Conservation (phyloP, 2,329 filamentous ascomycete species). For the Penicillium crustosum region DNA sequence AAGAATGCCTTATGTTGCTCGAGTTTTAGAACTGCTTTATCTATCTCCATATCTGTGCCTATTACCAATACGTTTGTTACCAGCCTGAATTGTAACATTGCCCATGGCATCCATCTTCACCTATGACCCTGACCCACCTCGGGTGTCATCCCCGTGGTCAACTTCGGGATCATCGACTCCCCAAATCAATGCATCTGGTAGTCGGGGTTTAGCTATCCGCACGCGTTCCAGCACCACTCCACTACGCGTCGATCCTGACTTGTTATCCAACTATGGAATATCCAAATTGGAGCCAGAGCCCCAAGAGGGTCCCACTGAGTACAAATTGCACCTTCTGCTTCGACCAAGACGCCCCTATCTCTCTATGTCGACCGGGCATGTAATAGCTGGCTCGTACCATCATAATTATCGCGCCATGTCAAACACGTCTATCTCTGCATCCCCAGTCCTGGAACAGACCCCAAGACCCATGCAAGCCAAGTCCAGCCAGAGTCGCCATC, state of each 20-base stretch:
- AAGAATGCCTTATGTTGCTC: constrained; percentile 20
- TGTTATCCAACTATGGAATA: constrained; percentile 60
- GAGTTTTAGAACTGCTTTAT: constrained; percentile 3
- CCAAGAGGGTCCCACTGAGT: constrained; percentile 91
- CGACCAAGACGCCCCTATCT: constrained; percentile 73
- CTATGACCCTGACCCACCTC: constrained; percentile 81
- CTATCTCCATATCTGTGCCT: constrained; percentile 3
- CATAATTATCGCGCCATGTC: constrained; percentile 29
- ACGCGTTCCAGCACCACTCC: constrained; percentile 39
- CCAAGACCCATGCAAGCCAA: constrained; percentile 45
- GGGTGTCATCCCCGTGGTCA: constrained; percentile 89
- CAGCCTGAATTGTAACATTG: constrained; percentile 13
- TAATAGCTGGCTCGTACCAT: constrained; percentile 56
- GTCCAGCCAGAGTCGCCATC: constrained; percentile 71
- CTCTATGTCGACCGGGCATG: constrained; percentile 64
- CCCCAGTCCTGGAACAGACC: constrained; percentile 33
- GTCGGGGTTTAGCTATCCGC: constrained; percentile 25
- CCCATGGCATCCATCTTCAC: constrained; percentile 93
- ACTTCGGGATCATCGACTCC: constrained; percentile 52
- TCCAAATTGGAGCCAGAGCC: constrained; percentile 84
- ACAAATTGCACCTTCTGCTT: constrained; percentile 88
- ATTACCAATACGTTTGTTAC: constrained; percentile 16
- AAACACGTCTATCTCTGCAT: constrained; percentile 22
- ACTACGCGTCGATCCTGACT: constrained; percentile 40
- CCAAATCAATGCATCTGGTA: constrained; percentile 31